Evolutionary conservation across 2,329 filamentous ascomycete species (phyloP).

Genomic region (Cytospora schulzeri): DNA sequence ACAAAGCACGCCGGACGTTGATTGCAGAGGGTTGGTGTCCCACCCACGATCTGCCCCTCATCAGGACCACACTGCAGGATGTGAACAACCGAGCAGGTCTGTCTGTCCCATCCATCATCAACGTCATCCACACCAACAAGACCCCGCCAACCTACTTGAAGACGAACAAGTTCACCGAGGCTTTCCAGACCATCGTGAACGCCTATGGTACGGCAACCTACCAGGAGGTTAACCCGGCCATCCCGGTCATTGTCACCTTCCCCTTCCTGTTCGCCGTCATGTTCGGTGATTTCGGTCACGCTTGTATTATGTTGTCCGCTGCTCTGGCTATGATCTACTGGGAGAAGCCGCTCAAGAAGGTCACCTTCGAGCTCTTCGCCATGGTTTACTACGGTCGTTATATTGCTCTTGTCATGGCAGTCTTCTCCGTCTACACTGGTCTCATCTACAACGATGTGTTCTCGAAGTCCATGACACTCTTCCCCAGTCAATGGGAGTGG

Average conservation of each 20-base stretch:
- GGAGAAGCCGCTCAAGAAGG: constrained; percentile 91
- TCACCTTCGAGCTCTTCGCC: constrained; percentile 88
- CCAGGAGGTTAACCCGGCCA: constrained; percentile 92
- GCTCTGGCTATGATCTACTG: constrained; percentile 94
- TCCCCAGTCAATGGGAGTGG: constrained; percentile 88
- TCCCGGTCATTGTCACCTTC: constrained; percentile 95
- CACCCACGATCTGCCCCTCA: constrained; percentile 83
- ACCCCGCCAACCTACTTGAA: constrained; percentile 96
- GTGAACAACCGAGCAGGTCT: constrained; percentile 95
- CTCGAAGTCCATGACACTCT: constrained; percentile 88
- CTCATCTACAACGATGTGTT: constrained; percentile 98
- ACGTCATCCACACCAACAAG: constrained; percentile 95
- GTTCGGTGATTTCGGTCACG: constrained; percentile 98
- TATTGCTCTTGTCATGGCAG: constrained; percentile 96
- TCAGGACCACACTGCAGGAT: constrained; percentile 92
- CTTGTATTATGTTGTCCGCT: constrained; percentile 81
- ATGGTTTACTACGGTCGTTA: constrained; percentile 99
- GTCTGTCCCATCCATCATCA: constrained; percentile 98
- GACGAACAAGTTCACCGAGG: constrained; percentile 97
- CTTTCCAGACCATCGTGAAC: constrained; percentile 98
- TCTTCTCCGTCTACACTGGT: constrained; percentile 96
- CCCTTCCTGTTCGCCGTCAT: constrained; percentile 99
- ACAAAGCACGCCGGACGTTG: constrained; percentile 90
- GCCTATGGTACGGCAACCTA: constrained; percentile 98
- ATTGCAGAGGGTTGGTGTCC: constrained; percentile 98